A percentile compares a stretch with the other conserved stretches of the same genome.
phyloP scores from a whole-genome alignment of 495 filamentous ascomycete species.

The Tuber indicum region DNA sequence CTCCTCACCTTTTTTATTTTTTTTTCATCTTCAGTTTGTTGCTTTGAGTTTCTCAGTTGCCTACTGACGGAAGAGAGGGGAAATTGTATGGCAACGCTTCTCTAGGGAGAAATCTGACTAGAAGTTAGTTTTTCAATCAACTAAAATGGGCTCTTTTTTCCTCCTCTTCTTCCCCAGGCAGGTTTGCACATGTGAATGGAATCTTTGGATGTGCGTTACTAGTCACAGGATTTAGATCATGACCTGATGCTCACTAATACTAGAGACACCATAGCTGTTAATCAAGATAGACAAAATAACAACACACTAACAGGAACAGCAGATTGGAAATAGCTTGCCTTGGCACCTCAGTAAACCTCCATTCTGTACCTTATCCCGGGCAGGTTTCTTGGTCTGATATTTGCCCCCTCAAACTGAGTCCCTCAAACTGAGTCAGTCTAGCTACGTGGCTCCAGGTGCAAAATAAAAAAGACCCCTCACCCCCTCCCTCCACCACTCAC shows the following conservation, averaged over 20 bases:
- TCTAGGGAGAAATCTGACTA: background rate
- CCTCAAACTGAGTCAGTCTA: too few species aligned
- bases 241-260: background rate
- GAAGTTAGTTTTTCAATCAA: background rate
- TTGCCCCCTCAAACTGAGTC: too few species aligned
- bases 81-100: background rate
- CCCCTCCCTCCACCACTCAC: background rate
- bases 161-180: background rate
- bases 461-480: too few species aligned
- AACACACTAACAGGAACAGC: too few species aligned
- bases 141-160: background rate
- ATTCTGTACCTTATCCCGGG: background rate
- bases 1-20: background rate
- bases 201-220: background rate
- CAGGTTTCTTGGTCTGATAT: background rate
- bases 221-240: background rate
- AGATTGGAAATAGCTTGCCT: background rate
- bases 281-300: background rate
- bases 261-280: too few species aligned
- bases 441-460: too few species aligned
- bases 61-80: background rate
- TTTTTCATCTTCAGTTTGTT: background rate
- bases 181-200: background rate
- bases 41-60: background rate
- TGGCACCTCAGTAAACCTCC: background rate